Evolutionary conservation across 2,329 filamentous ascomycete species (phyloP).

Genomic region (Cercospora citrullina): DNA sequence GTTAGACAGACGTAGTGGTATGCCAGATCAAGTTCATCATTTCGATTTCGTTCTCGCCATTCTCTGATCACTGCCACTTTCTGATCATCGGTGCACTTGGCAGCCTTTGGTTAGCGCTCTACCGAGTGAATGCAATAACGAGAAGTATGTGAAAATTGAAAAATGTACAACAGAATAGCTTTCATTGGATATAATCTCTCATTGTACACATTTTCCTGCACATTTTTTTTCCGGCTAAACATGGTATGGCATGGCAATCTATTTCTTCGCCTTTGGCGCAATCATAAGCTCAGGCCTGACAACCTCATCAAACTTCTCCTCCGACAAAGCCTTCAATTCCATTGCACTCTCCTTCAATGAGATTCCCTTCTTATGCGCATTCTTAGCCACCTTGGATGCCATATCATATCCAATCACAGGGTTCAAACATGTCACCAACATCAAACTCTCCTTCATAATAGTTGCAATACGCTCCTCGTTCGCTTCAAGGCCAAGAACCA

Average conservation of each 20-base stretch:
- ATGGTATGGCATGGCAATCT: neutral
- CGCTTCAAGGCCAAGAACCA: conserved; percentile 82
- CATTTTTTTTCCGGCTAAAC: neutral
- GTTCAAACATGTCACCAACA: conserved; percentile 97
- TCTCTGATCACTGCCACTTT: no score
- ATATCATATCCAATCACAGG: conserved; percentile 97
- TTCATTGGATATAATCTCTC: neutral
- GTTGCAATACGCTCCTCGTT: conserved; percentile 89
- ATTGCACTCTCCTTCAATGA: conserved; percentile 92
- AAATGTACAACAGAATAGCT: neutral
- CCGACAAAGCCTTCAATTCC: conserved; percentile 84
- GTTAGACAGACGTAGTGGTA: neutral
- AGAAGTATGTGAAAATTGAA: no score
- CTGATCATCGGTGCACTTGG: no score
- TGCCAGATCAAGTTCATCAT: neutral
- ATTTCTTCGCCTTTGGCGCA: conserved; percentile 69
- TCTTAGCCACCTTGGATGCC: conserved; percentile 96
- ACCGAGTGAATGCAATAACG: no score
- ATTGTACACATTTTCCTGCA: neutral
- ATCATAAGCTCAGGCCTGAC: conserved; percentile 96
- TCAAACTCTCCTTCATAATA: conserved; percentile 94
- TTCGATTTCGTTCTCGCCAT: neutral
- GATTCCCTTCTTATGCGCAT: conserved; percentile 96
- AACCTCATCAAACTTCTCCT: conserved; percentile 84
- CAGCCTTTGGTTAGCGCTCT: no score